These are phyloP conservation scores for Rosa multiflora DNA, from an alignment of 306 rosid species.

Conservation along the genomic window DNA sequence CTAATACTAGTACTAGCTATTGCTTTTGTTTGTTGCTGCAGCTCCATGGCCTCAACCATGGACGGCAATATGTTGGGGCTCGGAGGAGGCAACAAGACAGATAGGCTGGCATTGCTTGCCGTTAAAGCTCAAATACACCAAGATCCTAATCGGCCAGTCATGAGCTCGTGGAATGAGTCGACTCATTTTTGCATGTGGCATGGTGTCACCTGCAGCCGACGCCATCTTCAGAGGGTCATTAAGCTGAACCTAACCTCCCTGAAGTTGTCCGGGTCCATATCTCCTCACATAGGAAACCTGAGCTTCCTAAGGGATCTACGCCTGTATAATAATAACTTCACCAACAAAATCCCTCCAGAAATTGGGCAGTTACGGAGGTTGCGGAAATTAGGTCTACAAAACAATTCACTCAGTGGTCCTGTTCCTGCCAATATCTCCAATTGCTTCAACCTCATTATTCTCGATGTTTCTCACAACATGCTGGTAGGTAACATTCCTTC, in stretches of 20 bases:
- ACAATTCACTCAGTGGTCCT: background rate
- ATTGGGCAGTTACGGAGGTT: constrained; percentile 27
- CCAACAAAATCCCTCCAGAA: constrained; percentile 36
- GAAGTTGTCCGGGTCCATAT: background rate
- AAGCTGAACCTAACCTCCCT: background rate
- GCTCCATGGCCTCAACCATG: background rate
- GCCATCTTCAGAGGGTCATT: background rate
- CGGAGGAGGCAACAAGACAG: background rate
- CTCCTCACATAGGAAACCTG: constrained; percentile 38
- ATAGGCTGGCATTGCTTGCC: background rate
- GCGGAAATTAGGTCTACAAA: background rate
- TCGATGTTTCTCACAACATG: background rate
- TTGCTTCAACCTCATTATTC: background rate
- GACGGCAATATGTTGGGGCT: too few species aligned
- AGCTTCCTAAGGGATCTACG: constrained; percentile 28
- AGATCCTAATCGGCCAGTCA: background rate
- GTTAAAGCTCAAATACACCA: constrained; percentile 4
- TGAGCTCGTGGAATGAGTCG: constrained; percentile 9
- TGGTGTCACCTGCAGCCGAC: background rate
- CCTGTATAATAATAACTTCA: constrained; percentile 25
- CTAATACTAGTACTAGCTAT: background rate
- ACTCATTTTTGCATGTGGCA: background rate
- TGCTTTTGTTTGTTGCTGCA: background rate
- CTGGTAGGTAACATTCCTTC: constrained; percentile 19
- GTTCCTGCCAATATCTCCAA: background rate